Conservation (phyloP, 768 basidiomycete species). For the Lactifluus subvellereus region DNA sequence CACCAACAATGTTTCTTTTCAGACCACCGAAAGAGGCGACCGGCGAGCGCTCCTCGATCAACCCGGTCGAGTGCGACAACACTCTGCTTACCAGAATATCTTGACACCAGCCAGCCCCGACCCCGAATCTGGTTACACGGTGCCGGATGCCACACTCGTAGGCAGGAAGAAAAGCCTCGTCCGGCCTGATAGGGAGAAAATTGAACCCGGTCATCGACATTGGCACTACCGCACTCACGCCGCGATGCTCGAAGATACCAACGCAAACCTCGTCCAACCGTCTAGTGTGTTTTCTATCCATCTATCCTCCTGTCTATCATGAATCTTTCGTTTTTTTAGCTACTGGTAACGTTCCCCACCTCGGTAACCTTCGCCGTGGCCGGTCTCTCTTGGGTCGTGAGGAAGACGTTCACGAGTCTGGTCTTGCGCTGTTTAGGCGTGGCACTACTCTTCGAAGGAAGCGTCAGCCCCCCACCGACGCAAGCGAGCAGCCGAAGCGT, state of each 20-base stretch:
- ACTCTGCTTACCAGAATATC: constrained; percentile 43
- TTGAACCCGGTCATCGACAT: constrained; percentile 88
- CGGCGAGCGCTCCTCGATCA: constrained; percentile 52
- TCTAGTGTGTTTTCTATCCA: constrained; percentile 57
- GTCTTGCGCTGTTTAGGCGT: constrained; percentile 86
- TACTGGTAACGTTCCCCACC: constrained; percentile 74
- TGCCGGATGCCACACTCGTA: constrained; percentile 47
- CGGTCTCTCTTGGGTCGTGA: constrained; percentile 87
- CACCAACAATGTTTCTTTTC: constrained; percentile 56
- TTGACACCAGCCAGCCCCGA: constrained; percentile 36
- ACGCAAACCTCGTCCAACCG: constrained; percentile 65
- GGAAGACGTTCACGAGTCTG: constrained; percentile 86
- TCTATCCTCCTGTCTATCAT: constrained; percentile 20
- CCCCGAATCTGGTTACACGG: constrained; percentile 28
- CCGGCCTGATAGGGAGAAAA: constrained; percentile 89
- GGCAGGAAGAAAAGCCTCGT: constrained; percentile 89
- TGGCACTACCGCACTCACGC: constrained; percentile 93
- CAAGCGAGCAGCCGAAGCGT: constrained; percentile 35
- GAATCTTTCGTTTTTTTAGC: constrained; percentile 34
- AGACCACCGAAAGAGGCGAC: constrained; percentile 63
- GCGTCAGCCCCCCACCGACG: constrained; percentile 42
- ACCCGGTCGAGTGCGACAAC: constrained; percentile 43
- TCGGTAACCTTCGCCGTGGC: constrained; percentile 64
- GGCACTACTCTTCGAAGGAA: constrained; percentile 74
- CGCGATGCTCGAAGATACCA: constrained; percentile 66